Base-by-base conservation (phyloP, 2,329 filamentous ascomycete genomes). In the Pseudogymnoascus sp. region DNA sequence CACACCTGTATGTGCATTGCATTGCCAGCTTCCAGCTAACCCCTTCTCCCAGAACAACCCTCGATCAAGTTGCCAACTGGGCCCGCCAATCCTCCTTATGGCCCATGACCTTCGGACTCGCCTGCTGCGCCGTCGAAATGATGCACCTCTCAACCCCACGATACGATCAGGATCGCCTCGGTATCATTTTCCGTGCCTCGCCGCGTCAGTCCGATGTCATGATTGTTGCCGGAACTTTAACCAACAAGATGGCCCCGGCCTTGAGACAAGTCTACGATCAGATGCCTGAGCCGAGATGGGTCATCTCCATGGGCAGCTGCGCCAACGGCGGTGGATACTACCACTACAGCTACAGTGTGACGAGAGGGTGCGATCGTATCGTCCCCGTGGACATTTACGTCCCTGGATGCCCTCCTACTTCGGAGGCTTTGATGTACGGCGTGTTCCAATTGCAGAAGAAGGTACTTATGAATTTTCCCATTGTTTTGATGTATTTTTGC, bases 171-270 rank as follows among this genome's bases (percentile, higher is more conserved):
- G 91, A 95, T 77, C 85, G 91, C 36, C 81, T 93, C 64, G 91
- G 91, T 67, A 94, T 95, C 74, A 94, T 95, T 74, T 95, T 94
- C 84, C 87, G 91, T 69, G 91, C 90, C 63, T 93, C 90, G 12
- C 91, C 91, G 1, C 87, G 91, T 67, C 91, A 95, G 76, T 90
- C 90, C 64, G 91, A 96, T 75, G 88, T 95, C 67, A 94, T 96
- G 91, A 94, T 96, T 71, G 91, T 96, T 22, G 91, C 92, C 25
- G 92, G 92, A 64, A 96, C 92, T 30, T 83, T 96, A 65, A 95
- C 91, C 69, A 96, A 96, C 82, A 96, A 96, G 81, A 96, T 96
- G 92, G 91, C 91, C 0, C 91, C 92, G 2, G 92, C 92, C 35
- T 79, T 96, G 72, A 83, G 92, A 75, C 90, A 94, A 78, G 88